Percentiles rank a stretch among this genome's conserved stretches.
phyloP scores from a whole-genome alignment of 495 filamentous ascomycete species.

The Oidiodendron maius region DNA sequence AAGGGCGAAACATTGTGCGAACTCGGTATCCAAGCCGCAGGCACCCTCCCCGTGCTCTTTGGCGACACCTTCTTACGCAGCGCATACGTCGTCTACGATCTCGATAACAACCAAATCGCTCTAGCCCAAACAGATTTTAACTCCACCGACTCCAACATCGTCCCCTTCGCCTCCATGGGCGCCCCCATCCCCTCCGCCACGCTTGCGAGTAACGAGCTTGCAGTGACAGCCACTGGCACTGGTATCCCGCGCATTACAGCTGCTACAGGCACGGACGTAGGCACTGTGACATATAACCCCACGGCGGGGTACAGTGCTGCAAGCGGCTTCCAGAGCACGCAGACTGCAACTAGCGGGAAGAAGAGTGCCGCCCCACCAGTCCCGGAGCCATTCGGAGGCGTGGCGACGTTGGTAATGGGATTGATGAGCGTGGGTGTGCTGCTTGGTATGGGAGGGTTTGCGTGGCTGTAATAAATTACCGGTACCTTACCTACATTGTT shows the following conservation, averaged over 20 bases:
- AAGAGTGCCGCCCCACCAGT: slow-evolving; percentile 27
- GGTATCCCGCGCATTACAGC: slow-evolving; percentile 14
- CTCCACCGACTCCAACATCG: slow-evolving; percentile 50
- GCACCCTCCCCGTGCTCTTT: slow-evolving; percentile 55
- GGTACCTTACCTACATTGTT: neutral
- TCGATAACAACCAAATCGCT: slow-evolving; percentile 81
- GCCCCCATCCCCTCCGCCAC: slow-evolving; percentile 46
- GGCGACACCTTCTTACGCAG: slow-evolving; percentile 95
- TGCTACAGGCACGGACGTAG: slow-evolving; percentile 4
- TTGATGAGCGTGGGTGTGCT: slow-evolving; percentile 31
- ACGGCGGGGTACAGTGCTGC: slow-evolving; percentile 17
- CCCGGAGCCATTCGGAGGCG: slow-evolving; percentile 27
- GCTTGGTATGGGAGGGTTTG: slow-evolving; percentile 34
- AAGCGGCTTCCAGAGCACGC: slow-evolving; percentile 31
- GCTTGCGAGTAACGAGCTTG: slow-evolving; percentile 34
- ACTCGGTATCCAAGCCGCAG: slow-evolving; percentile 73
- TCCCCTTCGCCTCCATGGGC: slow-evolving; percentile 41
- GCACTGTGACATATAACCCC: slow-evolving; percentile 15
- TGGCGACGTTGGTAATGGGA: slow-evolving; percentile 28
- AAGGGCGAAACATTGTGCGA: slow-evolving; percentile 57
- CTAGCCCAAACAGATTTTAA: slow-evolving; percentile 88
- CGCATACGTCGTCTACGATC: slow-evolving; percentile 92
- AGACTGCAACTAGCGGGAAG: slow-evolving; percentile 8
- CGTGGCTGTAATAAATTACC: slow-evolving; percentile 11
- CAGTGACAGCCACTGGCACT: slow-evolving; percentile 25